Base-by-base conservation (phyloP, 768 basidiomycete species). In the Russula vinacea region DNA sequence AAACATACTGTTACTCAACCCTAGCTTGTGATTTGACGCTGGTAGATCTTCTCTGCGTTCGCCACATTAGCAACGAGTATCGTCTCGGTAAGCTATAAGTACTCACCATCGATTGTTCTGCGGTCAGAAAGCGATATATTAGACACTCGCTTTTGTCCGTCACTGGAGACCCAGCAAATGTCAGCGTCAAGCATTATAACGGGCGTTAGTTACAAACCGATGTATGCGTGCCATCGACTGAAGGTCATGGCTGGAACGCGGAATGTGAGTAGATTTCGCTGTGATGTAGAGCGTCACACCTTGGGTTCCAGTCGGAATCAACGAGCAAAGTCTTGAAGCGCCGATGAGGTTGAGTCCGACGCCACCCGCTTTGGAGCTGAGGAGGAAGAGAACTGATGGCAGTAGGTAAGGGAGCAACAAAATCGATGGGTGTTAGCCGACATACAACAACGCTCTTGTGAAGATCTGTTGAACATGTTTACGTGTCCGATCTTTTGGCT, bases 171-270 rank as follows among this genome's bases (percentile, higher is more conserved):
- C n/a, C 45, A 10, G 58, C 10, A 16, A 47, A 24, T 55, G 29
- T 59, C 54, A 64, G 64, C 57, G n/a, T 24, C 44, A 58, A 26
- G 63, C 57, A 22, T 62, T 42, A 49, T n/a, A 45, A 58, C 37
- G 13, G 47, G 54, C 16, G 35, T 11, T 33, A 44, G 52, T 40
- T 39, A 64, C 77, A 52, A 65, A 92, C 93, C 93, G 83, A 75
- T 96, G 92, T 72, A 95, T 96, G 55, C 96, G 85, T 57, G 94
- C 96, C 96, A 98, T 98, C 2, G 97, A 89, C 75, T 99, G 97
- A 19, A 94, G 74, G 76, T 99, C 97, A 70, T 90, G 90, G 70
- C 90, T 92, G 60, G 24, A 33, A 60, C 42, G n/a, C 22, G 37
- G 44, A 47, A 22, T 57, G 58, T 50, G 29, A 56, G n/a, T 16